Conservation (phyloP, 1,284 basidiomycete species). For the Cutaneotrichosporon sp. region DNA sequence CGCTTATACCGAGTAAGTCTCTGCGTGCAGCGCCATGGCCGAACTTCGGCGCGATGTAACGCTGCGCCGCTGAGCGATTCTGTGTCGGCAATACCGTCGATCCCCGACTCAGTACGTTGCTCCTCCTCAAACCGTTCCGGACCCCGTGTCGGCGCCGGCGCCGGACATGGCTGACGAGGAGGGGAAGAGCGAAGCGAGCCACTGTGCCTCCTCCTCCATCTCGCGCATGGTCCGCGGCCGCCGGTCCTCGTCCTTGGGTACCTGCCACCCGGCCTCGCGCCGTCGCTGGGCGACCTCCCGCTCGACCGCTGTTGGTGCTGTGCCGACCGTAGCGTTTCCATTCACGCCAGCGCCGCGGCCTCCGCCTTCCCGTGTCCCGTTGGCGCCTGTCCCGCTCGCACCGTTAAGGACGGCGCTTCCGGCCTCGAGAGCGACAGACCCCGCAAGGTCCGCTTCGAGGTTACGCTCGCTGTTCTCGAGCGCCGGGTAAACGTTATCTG, state of each 20-base stretch:
- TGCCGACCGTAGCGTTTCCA: not conserved
- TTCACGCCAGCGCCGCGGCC: too few species aligned
- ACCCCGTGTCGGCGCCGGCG: too few species aligned
- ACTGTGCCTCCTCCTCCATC: constrained; percentile 69
- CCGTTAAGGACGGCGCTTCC: not conserved
- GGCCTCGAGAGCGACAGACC: not conserved
- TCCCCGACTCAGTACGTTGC: too few species aligned
- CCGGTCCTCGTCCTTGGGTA: constrained; percentile 62
- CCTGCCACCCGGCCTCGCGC: constrained; percentile 48
- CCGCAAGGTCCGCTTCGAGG: constrained; percentile 12
- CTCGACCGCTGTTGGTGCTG: too few species aligned
- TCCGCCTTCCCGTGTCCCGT: too few species aligned
- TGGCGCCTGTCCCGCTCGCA: too few species aligned
- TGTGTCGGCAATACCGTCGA: too few species aligned
- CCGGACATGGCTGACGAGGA: not conserved
- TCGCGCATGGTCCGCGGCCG: constrained; percentile 61
- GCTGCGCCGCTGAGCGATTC: too few species aligned
- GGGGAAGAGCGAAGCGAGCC: constrained; percentile 50
- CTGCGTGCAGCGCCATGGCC: too few species aligned
- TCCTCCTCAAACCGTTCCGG: too few species aligned
- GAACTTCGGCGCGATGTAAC: too few species aligned
- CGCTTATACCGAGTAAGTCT: too few species aligned
- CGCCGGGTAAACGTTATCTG: constrained; percentile 73
- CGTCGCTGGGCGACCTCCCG: constrained; percentile 8
- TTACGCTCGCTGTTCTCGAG: constrained; percentile 62